These are phyloP conservation scores for Davidsoniella eucalypti DNA, from an alignment of 2,329 filamentous ascomycete genomes.

Conservation along the genomic window DNA sequence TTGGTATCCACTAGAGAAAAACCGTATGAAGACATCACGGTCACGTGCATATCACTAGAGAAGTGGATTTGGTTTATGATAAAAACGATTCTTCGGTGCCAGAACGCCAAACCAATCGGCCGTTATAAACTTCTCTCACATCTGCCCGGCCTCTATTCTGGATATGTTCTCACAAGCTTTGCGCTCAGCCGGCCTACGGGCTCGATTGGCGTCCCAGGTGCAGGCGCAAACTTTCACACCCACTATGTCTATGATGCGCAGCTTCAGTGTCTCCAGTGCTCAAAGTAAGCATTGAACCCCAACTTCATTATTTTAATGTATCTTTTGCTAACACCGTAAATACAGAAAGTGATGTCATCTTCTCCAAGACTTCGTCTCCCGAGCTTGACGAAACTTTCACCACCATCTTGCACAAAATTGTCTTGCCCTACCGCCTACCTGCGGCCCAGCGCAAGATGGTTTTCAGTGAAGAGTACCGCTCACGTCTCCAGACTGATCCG, in stretches of 20 bases:
- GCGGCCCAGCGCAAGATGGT: conserved; percentile 35
- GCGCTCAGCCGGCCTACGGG: conserved; percentile 5
- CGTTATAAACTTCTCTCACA: too few relatives aligned
- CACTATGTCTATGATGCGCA: background rate
- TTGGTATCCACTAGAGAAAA: background rate
- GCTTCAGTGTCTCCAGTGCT: background rate
- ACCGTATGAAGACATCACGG: background rate
- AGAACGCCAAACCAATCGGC: too few relatives aligned
- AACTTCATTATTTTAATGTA: background rate
- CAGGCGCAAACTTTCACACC: background rate
- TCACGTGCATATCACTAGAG: conserved; percentile 3
- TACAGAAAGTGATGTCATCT: conserved; percentile 23
- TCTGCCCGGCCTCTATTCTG: too few relatives aligned
- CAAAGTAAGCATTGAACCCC: conserved; percentile 5
- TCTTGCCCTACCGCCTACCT: conserved; percentile 45
- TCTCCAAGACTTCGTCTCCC: conserved; percentile 33
- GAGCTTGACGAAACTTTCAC: conserved; percentile 37
- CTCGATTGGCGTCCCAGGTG: background rate
- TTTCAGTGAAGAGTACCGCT: conserved; percentile 29
- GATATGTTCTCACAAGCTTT: conserved; percentile 2
- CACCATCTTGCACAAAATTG: conserved; percentile 38
- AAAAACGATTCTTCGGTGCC: too few relatives aligned
- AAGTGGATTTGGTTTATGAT: too few relatives aligned
- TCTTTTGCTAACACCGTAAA: background rate
- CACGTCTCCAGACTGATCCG: conserved; percentile 36